Evolutionary conservation across 1,284 basidiomycete species (phyloP).

Genomic region (Rhodotorula sp.): DNA sequence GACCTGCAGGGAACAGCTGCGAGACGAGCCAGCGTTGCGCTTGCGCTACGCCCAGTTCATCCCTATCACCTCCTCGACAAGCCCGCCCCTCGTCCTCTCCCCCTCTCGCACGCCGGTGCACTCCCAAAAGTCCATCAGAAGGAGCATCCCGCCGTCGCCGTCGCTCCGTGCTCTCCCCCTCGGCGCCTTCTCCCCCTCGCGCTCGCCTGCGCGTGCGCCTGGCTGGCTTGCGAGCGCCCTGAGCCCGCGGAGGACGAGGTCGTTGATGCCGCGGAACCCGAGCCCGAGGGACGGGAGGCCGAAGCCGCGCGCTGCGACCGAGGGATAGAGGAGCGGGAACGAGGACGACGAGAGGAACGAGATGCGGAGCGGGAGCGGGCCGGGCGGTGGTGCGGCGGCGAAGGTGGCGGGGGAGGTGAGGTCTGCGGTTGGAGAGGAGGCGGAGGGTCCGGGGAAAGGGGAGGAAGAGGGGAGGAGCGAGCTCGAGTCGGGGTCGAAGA

Average conservation of each 20-base stretch:
- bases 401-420: no score
- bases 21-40: background rate
- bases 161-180: background rate
- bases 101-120: background rate
- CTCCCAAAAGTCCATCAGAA: slow-evolving; percentile 5
- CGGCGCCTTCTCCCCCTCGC: background rate
- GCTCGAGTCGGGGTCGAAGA: slow-evolving; percentile 7
- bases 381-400: no score
- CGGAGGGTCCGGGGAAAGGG: background rate
- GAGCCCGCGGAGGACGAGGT: slow-evolving; percentile 13
- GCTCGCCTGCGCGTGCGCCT: background rate
- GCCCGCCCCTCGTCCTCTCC: background rate
- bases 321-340: slow-evolving; percentile 20
- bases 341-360: slow-evolving; percentile 24
- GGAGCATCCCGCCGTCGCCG: slow-evolving; percentile 6
- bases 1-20: no score
- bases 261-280: slow-evolving; percentile 26
- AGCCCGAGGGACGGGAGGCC: background rate
- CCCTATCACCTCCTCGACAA: background rate
- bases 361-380: slow-evolving; percentile 12
- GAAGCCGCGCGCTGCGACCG: slow-evolving; percentile 19
- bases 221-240: no score
- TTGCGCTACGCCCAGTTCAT: background rate
- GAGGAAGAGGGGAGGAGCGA: background rate
- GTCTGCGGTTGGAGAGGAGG: background rate